phyloP scores from a whole-genome alignment of 2,329 filamentous ascomycete genomes.

The Sarocladium strictum region DNA sequence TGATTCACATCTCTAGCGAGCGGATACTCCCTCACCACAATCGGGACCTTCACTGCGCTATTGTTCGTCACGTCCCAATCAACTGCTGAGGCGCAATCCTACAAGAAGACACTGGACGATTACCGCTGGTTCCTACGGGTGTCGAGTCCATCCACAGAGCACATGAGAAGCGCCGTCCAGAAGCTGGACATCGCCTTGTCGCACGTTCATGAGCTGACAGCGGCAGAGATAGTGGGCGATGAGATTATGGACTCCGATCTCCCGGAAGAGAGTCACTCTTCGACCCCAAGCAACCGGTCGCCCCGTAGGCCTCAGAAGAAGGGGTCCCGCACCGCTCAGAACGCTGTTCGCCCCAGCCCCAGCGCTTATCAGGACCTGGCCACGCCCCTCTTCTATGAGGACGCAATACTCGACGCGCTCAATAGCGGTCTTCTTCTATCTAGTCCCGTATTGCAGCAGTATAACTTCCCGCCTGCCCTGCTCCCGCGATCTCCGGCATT shows the following conservation, averaged over 20 bases:
- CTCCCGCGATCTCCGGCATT: slow-evolving; percentile 1
- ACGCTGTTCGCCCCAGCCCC: background rate
- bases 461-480: slow-evolving; percentile 3
- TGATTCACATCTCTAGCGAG: slow-evolving; percentile 7
- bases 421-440: background rate
- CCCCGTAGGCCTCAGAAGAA: background rate
- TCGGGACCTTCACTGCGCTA: slow-evolving; percentile 11
- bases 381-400: slow-evolving; percentile 8
- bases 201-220: slow-evolving; percentile 10
- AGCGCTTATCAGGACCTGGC: background rate
- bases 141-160: slow-evolving; percentile 9
- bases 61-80: slow-evolving; percentile 10
- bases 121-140: slow-evolving; percentile 12
- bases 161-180: slow-evolving; percentile 11
- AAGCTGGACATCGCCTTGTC: slow-evolving; percentile 10
- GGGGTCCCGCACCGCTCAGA: background rate
- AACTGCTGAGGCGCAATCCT: slow-evolving; percentile 6
- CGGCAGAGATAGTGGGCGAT: slow-evolving; percentile 6
- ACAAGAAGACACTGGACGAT: slow-evolving; percentile 10
- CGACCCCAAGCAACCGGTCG: background rate
- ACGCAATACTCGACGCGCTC: slow-evolving; percentile 9
- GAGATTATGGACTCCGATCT: background rate
- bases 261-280: background rate
- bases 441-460: background rate
- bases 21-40: slow-evolving; percentile 12